Percentiles rank a stretch among this genome's conserved stretches.
phyloP scores from a whole-genome alignment of 495 filamentous ascomycete genomes.

The Trichocladium uniseriatum region DNA sequence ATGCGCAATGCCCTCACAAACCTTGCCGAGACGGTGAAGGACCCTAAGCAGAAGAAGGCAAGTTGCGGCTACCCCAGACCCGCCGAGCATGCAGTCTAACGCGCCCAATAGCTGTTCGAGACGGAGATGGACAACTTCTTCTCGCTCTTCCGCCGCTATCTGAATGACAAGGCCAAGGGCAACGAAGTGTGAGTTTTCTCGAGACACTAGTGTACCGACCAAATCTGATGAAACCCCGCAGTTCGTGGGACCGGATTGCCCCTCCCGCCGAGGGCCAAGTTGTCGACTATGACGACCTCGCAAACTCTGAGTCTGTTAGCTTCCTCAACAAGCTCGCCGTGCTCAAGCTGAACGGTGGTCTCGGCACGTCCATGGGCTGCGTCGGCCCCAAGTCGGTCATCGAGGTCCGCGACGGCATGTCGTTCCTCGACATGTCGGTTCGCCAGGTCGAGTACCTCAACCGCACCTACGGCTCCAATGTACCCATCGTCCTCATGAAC shows the following conservation, averaged over 20 bases:
- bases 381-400: conserved; percentile 99
- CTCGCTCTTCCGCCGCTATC: conserved; percentile 90
- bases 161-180: conserved; percentile 98
- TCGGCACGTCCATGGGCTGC: conserved; percentile 99
- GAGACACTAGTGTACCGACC: background rate
- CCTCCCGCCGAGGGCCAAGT: conserved; percentile 88
- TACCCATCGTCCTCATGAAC: conserved; percentile 99
- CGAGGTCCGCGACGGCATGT: conserved; percentile 99
- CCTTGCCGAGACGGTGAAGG: conserved; percentile 80
- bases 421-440: conserved; percentile 97
- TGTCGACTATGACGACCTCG: conserved; percentile 79
- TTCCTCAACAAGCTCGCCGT: conserved; percentile 98
- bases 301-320: conserved; percentile 75
- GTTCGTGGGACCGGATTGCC: conserved; percentile 84
- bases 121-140: conserved; percentile 99
- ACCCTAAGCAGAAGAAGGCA: conserved; percentile 75
- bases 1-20: conserved; percentile 97
- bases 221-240: conserved; percentile 28
- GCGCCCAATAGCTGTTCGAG: conserved; percentile 59
- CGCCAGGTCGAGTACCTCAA: conserved; percentile 99
- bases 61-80: background rate
- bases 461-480: conserved; percentile 92
- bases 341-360: conserved; percentile 97
- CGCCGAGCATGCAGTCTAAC: conserved; percentile 6
- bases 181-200: conserved; percentile 57